phyloP scores from a whole-genome alignment of 176 grass and related monocot species.

The Cenchrus fungigraminus region DNA sequence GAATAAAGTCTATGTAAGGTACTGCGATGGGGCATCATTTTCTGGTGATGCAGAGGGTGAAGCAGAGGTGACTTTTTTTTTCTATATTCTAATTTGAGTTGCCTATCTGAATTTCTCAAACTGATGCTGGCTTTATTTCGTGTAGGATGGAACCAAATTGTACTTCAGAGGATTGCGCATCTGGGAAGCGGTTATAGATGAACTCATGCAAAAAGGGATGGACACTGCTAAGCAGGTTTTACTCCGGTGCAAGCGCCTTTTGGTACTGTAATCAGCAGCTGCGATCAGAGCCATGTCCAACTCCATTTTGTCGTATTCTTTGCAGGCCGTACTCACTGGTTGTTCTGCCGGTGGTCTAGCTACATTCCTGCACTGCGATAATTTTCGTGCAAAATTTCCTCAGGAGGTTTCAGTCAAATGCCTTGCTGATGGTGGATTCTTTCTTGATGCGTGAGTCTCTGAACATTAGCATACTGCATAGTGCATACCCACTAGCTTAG shows the following conservation, averaged over 20 bases:
- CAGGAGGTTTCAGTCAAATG: slow-evolving; percentile 59
- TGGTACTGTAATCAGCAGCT: neutral
- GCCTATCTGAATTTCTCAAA: neutral
- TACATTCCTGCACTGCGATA: slow-evolving; percentile 72
- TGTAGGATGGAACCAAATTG: slow-evolving; percentile 59
- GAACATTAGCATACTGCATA: neutral
- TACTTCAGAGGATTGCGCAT: slow-evolving; percentile 75
- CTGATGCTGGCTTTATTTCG: neutral
- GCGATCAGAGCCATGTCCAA: neutral
- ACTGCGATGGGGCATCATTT: slow-evolving; percentile 87
- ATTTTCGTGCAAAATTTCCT: slow-evolving; percentile 57
- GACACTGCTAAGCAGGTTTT: slow-evolving; percentile 64
- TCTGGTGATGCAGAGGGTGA: slow-evolving; percentile 60
- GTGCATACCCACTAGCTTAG: neutral
- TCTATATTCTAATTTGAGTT: neutral
- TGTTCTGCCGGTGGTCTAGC: slow-evolving; percentile 87
- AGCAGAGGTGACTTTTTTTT: slow-evolving; percentile 35
- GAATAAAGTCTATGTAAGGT: slow-evolving; percentile 78
- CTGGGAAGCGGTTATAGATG: slow-evolving; percentile 64
- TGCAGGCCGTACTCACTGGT: slow-evolving; percentile 77
- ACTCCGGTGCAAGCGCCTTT: neutral
- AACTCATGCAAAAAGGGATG: slow-evolving; percentile 67
- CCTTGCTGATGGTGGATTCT: slow-evolving; percentile 81
- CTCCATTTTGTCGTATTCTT: neutral
- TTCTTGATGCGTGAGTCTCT: slow-evolving; percentile 63